phyloP scores from a whole-genome alignment of 2,329 filamentous ascomycete genomes.

The Penicillium frequentans region DNA sequence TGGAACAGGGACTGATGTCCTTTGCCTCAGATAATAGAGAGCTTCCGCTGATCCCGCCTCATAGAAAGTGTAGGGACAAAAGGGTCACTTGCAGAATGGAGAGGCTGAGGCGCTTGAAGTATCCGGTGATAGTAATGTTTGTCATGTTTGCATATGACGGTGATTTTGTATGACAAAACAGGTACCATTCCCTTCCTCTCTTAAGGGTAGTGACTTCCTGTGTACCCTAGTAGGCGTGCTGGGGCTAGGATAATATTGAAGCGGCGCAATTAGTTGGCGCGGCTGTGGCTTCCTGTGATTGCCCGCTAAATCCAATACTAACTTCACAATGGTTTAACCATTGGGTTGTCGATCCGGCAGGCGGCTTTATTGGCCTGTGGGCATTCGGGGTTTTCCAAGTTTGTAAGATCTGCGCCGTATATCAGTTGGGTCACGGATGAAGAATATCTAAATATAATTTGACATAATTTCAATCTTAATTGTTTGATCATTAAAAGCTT shows the following conservation, averaged over 20 bases:
- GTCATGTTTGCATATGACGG: background rate
- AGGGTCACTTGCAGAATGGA: too few species aligned
- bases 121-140: background rate
- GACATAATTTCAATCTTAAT: background rate
- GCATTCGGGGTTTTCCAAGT: background rate
- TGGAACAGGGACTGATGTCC: constrained; percentile 9
- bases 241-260: background rate
- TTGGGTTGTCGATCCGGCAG: background rate
- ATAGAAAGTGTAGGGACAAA: too few species aligned
- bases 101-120: too few species aligned
- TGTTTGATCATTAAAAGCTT: background rate
- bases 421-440: background rate
- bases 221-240: background rate
- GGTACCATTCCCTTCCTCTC: background rate
- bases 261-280: background rate
- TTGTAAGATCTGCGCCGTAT: background rate
- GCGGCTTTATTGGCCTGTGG: background rate
- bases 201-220: background rate
- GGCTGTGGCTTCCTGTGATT: background rate
- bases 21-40: constrained; percentile 4
- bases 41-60: constrained; percentile 6
- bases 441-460: background rate
- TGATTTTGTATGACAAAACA: background rate
- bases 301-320: background rate
- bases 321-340: background rate